Base-by-base conservation (phyloP, 1,139 yeast species). In the Yarrowia galli region DNA sequence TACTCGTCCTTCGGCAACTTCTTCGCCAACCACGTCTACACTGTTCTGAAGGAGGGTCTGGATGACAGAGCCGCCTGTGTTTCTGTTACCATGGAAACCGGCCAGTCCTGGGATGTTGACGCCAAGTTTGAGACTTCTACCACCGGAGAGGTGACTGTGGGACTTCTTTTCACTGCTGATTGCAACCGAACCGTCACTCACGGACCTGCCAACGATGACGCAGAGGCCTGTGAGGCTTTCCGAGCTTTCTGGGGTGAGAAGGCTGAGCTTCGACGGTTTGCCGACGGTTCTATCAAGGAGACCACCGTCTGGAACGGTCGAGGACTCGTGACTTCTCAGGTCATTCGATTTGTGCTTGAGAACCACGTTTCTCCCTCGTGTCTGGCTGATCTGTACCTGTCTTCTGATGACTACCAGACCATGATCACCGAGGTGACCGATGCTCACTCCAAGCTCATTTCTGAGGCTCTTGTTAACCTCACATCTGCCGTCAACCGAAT, bases 211-310 rank as follows among this genome's bases (percentile, higher is more conserved):
- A 78, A 81, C 6, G 85, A 85, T 68, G 85, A 86, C 65, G 86
- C 85, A 65, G 86, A 84, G 54, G 87, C 84, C 40, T 87, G 89
- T 8, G 76, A 81, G 10, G 82, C 84, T 68, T 95, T 96, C 80
- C 85, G 91, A 72, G 81, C 86, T 6, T 93, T 95, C 75, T 96
- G 99, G 99, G 98, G 98, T 3, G 76, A 84, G 16, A 88, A 86
- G 73, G 88, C 97, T 0, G 92, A 96, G 18, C 82, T 95, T 69
- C 87, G 99, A 80, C 85, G 96, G 76, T 96, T 93, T 79, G 79
- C 78, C 51, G 97, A 93, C 77, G 98, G 98, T 40, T 82, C 89
- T 3, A 92, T 96, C 70, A 88, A 87, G 71, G 96, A 95, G 78
- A 89, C 97, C 77, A 96, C 95, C 67, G 89, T 92, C 42, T 95